A percentile compares a stretch with the other conserved stretches of the same genome.
These are phyloP conservation scores for Cercospora sp. DNA, from an alignment of 2,329 filamentous ascomycete genomes.

Conservation along the genomic window DNA sequence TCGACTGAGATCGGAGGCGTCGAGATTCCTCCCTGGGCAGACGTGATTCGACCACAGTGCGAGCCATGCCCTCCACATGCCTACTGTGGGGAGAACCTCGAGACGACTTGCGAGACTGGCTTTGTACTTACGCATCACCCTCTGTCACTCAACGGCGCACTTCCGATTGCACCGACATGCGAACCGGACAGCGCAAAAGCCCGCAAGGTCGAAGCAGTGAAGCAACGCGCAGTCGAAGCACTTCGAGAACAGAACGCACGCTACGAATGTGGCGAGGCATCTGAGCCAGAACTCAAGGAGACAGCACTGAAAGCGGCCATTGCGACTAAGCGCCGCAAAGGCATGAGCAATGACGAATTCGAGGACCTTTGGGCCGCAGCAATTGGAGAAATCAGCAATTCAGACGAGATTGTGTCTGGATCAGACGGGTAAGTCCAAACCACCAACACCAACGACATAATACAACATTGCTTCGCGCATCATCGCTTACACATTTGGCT, in stretches of 20 bases:
- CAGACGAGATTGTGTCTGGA: slow-evolving; percentile 61
- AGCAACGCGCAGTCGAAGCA: slow-evolving; percentile 83
- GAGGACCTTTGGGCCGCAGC: slow-evolving; percentile 81
- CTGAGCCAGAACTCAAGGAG: slow-evolving; percentile 66
- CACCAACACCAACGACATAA: slow-evolving; percentile 11
- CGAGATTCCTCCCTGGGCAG: slow-evolving; percentile 71
- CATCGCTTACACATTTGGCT: slow-evolving; percentile 27
- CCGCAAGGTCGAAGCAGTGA: slow-evolving; percentile 80
- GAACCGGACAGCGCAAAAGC: slow-evolving; percentile 94
- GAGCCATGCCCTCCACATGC: slow-evolving; percentile 90
- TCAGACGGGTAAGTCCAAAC: slow-evolving; percentile 59
- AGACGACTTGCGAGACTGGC: slow-evolving; percentile 78
- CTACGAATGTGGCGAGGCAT: slow-evolving; percentile 81
- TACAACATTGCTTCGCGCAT: neutral
- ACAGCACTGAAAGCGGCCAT: slow-evolving; percentile 76
- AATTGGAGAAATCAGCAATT: slow-evolving; percentile 67
- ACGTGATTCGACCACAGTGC: slow-evolving; percentile 74
- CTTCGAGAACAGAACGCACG: slow-evolving; percentile 81
- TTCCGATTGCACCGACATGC: slow-evolving; percentile 87
- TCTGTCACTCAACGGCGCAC: slow-evolving; percentile 72
- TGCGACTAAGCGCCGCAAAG: slow-evolving; percentile 73
- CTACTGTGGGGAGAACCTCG: slow-evolving; percentile 77
- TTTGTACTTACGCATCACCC: slow-evolving; percentile 86
- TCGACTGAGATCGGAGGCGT: slow-evolving; percentile 60
- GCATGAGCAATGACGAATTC: slow-evolving; percentile 84